phyloP scores from a whole-genome alignment of 1,139 yeast genomes.

The Candida labiduridarum region DNA sequence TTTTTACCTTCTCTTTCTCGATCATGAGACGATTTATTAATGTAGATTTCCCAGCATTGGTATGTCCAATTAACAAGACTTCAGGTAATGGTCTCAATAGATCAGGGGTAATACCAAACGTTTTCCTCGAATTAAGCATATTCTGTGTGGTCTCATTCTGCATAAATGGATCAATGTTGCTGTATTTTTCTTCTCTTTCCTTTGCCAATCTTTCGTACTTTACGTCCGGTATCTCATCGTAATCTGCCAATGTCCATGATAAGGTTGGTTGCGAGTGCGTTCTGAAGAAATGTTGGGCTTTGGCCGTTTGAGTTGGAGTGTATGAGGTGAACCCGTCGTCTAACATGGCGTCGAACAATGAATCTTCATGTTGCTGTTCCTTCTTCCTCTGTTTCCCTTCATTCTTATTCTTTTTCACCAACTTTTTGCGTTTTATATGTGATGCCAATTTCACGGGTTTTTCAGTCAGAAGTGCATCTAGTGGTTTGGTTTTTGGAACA shows the following conservation, averaged over 20 bases:
- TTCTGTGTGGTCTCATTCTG: constrained; percentile 23
- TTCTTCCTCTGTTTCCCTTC: constrained; percentile 24
- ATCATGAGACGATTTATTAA: constrained; percentile 58
- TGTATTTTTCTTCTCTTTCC: constrained; percentile 17
- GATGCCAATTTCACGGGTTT: background rate
- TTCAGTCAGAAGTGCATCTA: background rate
- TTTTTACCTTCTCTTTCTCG: constrained; percentile 26
- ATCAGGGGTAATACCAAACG: constrained; percentile 35
- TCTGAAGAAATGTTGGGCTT: constrained; percentile 43
- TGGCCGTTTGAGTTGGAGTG: constrained; percentile 15
- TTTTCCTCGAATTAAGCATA: constrained; percentile 20
- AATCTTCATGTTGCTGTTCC: background rate
- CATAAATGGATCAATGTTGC: constrained; percentile 22
- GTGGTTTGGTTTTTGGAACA: background rate
- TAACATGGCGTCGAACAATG: background rate
- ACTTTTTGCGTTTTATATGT: background rate
- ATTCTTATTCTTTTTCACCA: too few relatives aligned
- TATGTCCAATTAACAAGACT: constrained; percentile 71
- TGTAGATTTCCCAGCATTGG: constrained; percentile 86
- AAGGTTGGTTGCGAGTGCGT: constrained; percentile 38
- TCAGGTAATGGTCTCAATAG: constrained; percentile 18
- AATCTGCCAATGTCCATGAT: constrained; percentile 63
- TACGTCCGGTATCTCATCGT: constrained; percentile 61
- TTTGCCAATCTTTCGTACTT: constrained; percentile 35
- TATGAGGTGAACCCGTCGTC: constrained; percentile 9